These are phyloP conservation scores for Ogataea thermomethanolica DNA, from an alignment of 805 yeast species.

Conservation along the genomic window DNA sequence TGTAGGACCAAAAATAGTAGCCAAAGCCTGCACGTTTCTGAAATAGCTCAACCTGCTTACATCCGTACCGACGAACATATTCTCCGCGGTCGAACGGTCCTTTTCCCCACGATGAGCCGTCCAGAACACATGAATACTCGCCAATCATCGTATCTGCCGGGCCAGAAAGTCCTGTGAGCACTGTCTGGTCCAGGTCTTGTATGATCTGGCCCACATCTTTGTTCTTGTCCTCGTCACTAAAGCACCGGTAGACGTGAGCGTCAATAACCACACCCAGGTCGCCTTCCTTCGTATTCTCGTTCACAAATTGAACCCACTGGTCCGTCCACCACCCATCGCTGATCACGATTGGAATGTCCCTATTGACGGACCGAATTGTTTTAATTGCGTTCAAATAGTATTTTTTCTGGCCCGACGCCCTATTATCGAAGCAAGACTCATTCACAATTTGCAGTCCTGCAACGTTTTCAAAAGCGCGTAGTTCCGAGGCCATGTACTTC, in stretches of 20 bases:
- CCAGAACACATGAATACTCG: constrained; percentile 87
- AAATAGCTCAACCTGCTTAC: constrained; percentile 47
- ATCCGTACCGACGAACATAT: constrained; percentile 61
- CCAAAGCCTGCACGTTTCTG: constrained; percentile 61
- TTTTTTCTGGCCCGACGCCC: constrained; percentile 46
- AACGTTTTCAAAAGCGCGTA: constrained; percentile 57
- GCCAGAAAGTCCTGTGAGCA: constrained; percentile 45
- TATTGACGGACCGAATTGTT: constrained; percentile 54
- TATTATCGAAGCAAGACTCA: constrained; percentile 67
- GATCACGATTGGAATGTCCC: constrained; percentile 64
- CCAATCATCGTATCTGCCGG: constrained; percentile 73
- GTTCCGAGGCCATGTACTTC: constrained; percentile 59
- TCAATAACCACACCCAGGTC: constrained; percentile 70
- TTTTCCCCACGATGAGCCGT: constrained; percentile 69
- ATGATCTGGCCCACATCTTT: constrained; percentile 66
- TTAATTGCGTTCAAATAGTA: constrained; percentile 67
- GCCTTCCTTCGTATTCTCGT: constrained; percentile 38
- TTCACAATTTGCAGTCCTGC: constrained; percentile 83
- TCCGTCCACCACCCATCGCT: constrained; percentile 95
- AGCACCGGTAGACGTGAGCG: constrained; percentile 83
- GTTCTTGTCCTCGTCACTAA: constrained; percentile 65
- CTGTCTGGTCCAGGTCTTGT: constrained; percentile 47
- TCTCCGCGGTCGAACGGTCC: constrained; percentile 42
- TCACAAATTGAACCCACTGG: constrained; percentile 69
- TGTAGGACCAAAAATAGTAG: constrained; percentile 85